These are phyloP conservation scores for Sphaerulina vaccinii DNA, from an alignment of 2,329 filamentous ascomycete species.

Conservation along the genomic window DNA sequence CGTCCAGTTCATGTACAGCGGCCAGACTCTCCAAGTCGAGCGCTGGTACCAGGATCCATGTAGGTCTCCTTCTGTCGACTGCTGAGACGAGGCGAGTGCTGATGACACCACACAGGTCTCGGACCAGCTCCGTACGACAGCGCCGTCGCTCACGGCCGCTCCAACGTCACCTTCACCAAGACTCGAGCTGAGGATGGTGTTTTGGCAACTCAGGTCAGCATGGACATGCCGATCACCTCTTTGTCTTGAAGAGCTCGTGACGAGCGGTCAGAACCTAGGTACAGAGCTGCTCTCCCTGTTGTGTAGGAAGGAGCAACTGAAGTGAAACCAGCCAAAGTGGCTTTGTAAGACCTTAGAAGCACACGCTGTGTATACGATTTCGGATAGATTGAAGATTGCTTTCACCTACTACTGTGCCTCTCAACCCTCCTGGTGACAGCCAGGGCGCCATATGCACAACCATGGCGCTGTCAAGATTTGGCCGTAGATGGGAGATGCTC, in stretches of 20 bases:
- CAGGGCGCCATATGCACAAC: no score
- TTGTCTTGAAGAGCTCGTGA: not conserved
- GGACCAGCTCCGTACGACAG: conserved; percentile 26
- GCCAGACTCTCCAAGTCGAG: conserved; percentile 19
- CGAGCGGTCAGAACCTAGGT: no score
- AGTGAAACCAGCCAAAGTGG: not conserved
- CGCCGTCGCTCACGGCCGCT: conserved; percentile 25
- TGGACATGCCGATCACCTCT: conserved; percentile 24
- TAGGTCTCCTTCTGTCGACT: conserved; percentile 14
- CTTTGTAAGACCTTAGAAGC: no score
- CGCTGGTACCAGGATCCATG: conserved; percentile 26
- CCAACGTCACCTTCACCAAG: conserved; percentile 16
- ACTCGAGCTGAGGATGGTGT: conserved; percentile 19
- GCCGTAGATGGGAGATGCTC: no score
- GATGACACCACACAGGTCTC: not conserved
- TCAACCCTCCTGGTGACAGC: no score
- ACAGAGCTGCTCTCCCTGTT: not conserved
- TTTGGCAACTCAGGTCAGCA: conserved; percentile 16
- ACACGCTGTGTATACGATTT: no score
- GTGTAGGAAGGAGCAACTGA: not conserved
- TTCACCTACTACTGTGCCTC: no score
- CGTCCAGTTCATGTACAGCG: conserved; percentile 28
- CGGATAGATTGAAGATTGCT: no score
- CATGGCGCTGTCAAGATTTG: no score
- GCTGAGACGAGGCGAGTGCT: not conserved